Percentiles rank a stretch among this genome's conserved stretches.
phyloP scores from a whole-genome alignment of 2,329 filamentous ascomycete genomes.

The Davidsoniella eucalypti region DNA sequence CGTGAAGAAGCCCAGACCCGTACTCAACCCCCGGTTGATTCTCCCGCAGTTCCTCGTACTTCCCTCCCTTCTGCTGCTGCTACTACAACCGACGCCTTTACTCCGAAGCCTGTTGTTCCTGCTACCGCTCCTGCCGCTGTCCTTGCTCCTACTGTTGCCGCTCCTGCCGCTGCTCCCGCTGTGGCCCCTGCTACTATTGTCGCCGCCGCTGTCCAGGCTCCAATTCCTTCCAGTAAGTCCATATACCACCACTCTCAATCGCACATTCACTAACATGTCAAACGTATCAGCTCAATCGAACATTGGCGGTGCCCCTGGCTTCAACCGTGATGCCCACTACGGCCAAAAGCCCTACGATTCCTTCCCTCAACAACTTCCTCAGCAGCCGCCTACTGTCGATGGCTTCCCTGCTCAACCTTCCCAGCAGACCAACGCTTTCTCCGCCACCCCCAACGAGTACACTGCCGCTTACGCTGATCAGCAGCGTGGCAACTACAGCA shows the following conservation, averaged over 20 bases:
- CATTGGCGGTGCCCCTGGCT: constrained; percentile 5
- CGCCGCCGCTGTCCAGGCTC: constrained; percentile 14
- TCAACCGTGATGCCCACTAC: constrained; percentile 10
- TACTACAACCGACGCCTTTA: constrained; percentile 38
- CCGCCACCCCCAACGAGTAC: constrained; percentile 63
- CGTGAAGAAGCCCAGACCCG: constrained; percentile 91
- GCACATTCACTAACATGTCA: not conserved
- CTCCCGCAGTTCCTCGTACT: constrained; percentile 71
- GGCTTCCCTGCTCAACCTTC: constrained; percentile 31
- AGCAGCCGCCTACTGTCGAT: constrained; percentile 17
- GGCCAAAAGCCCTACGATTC: constrained; percentile 50
- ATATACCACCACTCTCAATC: not conserved
- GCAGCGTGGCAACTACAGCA: constrained; percentile 59
- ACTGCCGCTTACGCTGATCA: constrained; percentile 73
- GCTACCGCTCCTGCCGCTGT: constrained; percentile 18
- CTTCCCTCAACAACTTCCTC: constrained; percentile 41
- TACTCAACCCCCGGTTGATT: constrained; percentile 82
- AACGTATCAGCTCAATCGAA: not conserved
- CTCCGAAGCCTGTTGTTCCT: constrained; percentile 35
- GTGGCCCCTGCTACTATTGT: constrained; percentile 15
- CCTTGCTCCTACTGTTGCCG: constrained; percentile 14
- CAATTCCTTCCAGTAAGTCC: constrained; percentile 2
- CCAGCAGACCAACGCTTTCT: constrained; percentile 49
- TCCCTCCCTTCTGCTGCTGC: constrained; percentile 60
- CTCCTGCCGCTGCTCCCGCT: not conserved